Evolutionary conservation across 2,329 filamentous ascomycete genomes (phyloP).

Genomic region (Fusarium dimerum): DNA sequence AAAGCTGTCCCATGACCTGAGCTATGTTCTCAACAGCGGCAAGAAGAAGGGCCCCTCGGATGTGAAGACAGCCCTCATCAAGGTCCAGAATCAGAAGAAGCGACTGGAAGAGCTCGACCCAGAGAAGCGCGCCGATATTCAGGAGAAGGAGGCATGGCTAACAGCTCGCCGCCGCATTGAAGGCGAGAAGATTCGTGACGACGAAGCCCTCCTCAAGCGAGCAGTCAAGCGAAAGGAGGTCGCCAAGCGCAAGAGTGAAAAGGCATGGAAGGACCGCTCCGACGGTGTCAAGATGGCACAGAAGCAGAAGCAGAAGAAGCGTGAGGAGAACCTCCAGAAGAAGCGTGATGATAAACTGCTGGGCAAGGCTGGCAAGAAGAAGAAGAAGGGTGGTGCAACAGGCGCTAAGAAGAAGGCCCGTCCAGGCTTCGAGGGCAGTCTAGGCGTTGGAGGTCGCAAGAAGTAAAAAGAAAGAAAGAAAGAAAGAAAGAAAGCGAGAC

Average conservation of each 20-base stretch:
- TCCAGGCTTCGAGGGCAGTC: conserved; percentile 70
- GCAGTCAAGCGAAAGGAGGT: conserved; percentile 91
- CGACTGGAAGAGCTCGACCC: conserved; percentile 75
- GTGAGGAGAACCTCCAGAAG: conserved; percentile 75
- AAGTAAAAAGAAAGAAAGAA: conserved; percentile 36
- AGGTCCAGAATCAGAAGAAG: conserved; percentile 82
- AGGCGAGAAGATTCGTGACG: conserved; percentile 86
- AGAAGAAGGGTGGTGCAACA: conserved; percentile 37
- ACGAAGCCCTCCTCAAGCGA: conserved; percentile 87
- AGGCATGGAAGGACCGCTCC: conserved; percentile 77
- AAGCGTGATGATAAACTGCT: conserved; percentile 70
- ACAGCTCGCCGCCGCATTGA: conserved; percentile 86
- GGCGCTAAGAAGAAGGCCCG: conserved; percentile 49
- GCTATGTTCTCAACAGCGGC: conserved; percentile 51
- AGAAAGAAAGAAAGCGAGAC: conserved; percentile 1
- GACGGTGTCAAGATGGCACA: conserved; percentile 74
- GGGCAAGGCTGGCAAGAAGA: conserved; percentile 62
- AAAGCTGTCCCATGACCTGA: conserved; percentile 72
- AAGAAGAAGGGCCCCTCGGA: conserved; percentile 85
- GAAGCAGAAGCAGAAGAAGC: conserved; percentile 79
- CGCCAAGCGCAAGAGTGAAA: conserved; percentile 86
- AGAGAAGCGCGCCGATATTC: conserved; percentile 79
- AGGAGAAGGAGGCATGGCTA: conserved; percentile 93
- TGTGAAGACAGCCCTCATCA: conserved; percentile 80
- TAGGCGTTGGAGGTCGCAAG: conserved; percentile 57